phyloP scores from a whole-genome alignment of 345 rosid species.

The Gossypium herbaceum region DNA sequence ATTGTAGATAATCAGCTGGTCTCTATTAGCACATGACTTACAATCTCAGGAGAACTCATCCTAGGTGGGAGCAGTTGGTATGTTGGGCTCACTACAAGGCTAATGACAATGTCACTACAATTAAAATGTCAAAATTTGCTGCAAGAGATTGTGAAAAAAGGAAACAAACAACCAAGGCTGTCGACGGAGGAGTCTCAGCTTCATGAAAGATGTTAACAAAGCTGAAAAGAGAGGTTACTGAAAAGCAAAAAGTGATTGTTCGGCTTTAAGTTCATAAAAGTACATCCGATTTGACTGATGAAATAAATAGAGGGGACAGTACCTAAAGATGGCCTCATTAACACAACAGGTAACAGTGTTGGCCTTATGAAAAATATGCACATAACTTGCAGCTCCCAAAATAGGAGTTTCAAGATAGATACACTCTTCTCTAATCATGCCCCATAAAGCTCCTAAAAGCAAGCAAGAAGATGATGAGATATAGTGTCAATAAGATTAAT shows the following conservation, averaged over 20 bases:
- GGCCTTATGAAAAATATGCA: background rate
- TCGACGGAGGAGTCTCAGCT: too few relatives aligned
- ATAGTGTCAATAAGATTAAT: background rate
- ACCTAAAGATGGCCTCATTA: slow-evolving; percentile 3
- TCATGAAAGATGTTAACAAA: too few relatives aligned
- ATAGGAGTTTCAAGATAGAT: background rate
- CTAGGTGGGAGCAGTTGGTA: too few relatives aligned
- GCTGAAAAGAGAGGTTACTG: too few relatives aligned
- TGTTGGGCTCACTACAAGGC: too few relatives aligned
- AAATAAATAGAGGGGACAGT: background rate
- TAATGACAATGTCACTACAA: too few relatives aligned
- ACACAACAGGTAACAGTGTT: background rate
- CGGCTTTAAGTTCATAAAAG: too few relatives aligned
- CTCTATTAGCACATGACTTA: background rate
- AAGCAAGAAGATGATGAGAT: background rate
- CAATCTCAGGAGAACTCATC: background rate
- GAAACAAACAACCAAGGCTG: too few relatives aligned
- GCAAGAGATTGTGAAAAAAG: too few relatives aligned
- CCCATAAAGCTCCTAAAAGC: background rate
- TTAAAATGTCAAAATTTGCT: too few relatives aligned
- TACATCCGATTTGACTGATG: background rate
- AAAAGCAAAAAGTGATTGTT: too few relatives aligned
- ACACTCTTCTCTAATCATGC: background rate
- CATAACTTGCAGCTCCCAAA: background rate
- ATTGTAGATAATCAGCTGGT: background rate